A percentile compares a stretch with the other conserved stretches of the same genome.
Evolutionary conservation across 169 alveolate genomes (phyloP).

Genomic region (Toxoplasma gondii): DNA sequence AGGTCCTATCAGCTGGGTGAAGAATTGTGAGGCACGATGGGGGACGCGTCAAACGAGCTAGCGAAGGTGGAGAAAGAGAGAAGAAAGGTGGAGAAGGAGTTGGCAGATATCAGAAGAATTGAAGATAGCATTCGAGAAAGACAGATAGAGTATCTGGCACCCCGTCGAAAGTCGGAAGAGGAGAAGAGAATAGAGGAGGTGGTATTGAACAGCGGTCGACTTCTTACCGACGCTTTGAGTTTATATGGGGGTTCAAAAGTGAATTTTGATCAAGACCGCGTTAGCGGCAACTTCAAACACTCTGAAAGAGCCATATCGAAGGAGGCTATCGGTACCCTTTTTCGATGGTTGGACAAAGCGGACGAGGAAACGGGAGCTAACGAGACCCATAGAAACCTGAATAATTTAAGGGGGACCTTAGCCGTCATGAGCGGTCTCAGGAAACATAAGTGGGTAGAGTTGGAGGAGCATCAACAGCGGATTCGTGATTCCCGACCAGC

Average conservation of each 20-base stretch:
- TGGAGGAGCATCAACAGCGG: neutral
- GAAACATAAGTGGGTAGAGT: neutral
- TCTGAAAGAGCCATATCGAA: neutral
- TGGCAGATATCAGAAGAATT: neutral
- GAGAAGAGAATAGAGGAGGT: neutral
- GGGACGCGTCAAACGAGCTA: neutral
- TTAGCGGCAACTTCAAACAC: neutral
- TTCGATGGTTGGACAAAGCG: neutral
- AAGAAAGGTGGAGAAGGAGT: neutral
- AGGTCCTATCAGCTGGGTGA: too few relatives aligned
- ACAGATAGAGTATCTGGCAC: neutral
- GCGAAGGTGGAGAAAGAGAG: neutral
- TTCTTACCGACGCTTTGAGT: neutral
- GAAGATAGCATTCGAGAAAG: neutral
- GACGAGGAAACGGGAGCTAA: neutral
- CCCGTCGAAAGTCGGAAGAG: neutral
- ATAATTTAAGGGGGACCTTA: neutral
- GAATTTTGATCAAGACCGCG: neutral
- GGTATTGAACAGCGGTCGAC: neutral
- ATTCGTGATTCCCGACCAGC: neutral
- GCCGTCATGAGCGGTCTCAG: slow-evolving; percentile 3
- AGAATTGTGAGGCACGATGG: neutral
- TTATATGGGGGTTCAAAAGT: neutral
- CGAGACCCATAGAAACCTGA: neutral
- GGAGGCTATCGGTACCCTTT: neutral